A percentile compares a stretch with the other conserved stretches of the same genome.
phyloP scores from a whole-genome alignment of 78 protist genomes.

The Dictyostelium intermedium region DNA sequence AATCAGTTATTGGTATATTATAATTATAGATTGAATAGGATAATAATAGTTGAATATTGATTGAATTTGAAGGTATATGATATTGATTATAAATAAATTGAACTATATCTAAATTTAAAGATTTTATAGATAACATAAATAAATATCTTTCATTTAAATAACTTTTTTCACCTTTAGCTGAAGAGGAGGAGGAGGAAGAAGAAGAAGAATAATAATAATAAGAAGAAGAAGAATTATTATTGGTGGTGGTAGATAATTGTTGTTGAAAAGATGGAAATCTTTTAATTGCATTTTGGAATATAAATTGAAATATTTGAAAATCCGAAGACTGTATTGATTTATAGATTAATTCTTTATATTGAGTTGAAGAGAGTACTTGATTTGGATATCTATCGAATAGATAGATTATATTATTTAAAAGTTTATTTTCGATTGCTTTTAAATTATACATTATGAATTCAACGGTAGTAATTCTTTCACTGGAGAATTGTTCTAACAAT shows the following conservation, averaged over 20 bases:
- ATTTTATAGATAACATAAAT: background rate
- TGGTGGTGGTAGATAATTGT: background rate
- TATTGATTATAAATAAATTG: background rate
- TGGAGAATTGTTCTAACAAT: background rate
- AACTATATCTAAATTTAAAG: background rate
- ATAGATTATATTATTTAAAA: background rate
- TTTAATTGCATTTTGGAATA: background rate
- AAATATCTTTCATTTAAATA: background rate
- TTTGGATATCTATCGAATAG: background rate
- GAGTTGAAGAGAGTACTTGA: background rate
- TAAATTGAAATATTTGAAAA: background rate
- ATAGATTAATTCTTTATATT: background rate
- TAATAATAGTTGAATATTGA: background rate
- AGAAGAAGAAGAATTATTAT: background rate
- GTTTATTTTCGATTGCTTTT: background rate
- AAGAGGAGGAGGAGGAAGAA: background rate
- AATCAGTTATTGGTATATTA: background rate
- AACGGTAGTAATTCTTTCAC: background rate
- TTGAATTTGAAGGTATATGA: background rate
- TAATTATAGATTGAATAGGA: background rate
- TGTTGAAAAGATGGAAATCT: background rate
- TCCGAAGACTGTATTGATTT: background rate
- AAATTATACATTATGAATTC: background rate
- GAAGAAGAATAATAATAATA: background rate
- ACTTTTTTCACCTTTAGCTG: background rate